phyloP scores from a whole-genome alignment of 2,329 filamentous ascomycete genomes.

The Colletotrichum sp. region DNA sequence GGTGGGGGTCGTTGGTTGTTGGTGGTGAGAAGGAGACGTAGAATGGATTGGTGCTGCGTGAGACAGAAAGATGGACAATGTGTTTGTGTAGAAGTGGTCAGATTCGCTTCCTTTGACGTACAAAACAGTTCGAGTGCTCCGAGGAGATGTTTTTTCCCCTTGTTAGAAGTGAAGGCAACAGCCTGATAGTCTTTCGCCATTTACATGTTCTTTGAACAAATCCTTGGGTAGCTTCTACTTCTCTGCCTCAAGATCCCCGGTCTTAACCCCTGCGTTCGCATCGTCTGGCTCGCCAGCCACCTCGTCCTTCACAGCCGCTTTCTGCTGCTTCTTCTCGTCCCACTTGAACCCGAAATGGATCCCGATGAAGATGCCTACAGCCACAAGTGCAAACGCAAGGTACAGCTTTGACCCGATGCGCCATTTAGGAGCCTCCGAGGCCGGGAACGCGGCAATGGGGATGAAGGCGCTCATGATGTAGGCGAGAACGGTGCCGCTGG shows the following conservation, averaged over 20 bases:
- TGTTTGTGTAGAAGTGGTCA: neutral
- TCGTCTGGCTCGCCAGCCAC: neutral
- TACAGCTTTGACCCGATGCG: conserved; percentile 3
- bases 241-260: neutral
- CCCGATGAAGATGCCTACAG: neutral
- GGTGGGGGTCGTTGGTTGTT: neutral
- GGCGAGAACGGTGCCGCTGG: neutral
- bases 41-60: neutral
- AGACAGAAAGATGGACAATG: neutral
- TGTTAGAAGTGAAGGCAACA: neutral
- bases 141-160: neutral
- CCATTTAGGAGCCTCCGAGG: neutral
- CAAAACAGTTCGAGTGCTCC: neutral
- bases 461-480: conserved; percentile 16
- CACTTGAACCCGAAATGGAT: conserved; percentile 11
- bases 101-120: neutral
- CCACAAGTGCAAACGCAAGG: neutral
- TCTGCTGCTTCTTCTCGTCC: conserved; percentile 4
- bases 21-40: neutral
- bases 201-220: too few relatives aligned
- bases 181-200: neutral
- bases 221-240: neutral
- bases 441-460: conserved; percentile 3
- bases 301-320: neutral
- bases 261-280: neutral